Base-by-base conservation (phyloP, 257 asterid genomes). In the Rauvolfia tetraphylla region DNA sequence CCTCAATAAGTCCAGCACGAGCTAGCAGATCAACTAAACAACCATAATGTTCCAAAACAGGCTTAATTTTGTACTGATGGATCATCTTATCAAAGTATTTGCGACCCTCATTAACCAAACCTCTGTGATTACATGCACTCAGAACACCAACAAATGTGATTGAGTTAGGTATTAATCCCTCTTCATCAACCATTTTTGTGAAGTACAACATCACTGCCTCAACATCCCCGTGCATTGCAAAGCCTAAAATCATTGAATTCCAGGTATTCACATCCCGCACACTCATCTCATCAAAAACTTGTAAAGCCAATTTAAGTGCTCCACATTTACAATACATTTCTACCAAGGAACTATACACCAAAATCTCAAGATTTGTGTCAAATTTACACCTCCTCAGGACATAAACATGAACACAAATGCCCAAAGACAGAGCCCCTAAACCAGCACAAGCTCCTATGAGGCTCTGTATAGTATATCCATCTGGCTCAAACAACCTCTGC, bases 241-340 rank as follows among this genome's bases (percentile, higher is more conserved):
- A 81, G 68, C 98, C 98, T 29, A 91, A 74, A 49, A 89, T 84
- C 76, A 90, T 80, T 1, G 88, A 83, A 36, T 91, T 93, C 96
- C 94, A 91, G 56, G 98, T 90, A 86, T 86, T 89, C 72, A 87
- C 87, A 34, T 93, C 97, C 10, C 85, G 80, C 31, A 39, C 85
- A 27, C 31, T 76, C 95, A 91, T 91, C 54, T 79, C 72, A 68
- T 81, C 80, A 59, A 93, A 91, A 53, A 91, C 93, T 61, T 93
- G 95, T 18, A 76, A 69, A 9, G 91, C 96, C 80, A 93, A 80
- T 36, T 77, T 68, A 81, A 85, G 76, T 34, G 94, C 85, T 65
- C 97, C 97, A 27, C 98, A 93, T 76, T 91, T 93, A 87, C 85
- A 85, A 65, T 93, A 93, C 98, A 93, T 91, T 23, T 90, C 93